Percentiles rank a stretch among this genome's conserved stretches.
Evolutionary conservation across 163 green algal species (phyloP).

Genomic region (Chlamydomonas reinhardtii): DNA sequence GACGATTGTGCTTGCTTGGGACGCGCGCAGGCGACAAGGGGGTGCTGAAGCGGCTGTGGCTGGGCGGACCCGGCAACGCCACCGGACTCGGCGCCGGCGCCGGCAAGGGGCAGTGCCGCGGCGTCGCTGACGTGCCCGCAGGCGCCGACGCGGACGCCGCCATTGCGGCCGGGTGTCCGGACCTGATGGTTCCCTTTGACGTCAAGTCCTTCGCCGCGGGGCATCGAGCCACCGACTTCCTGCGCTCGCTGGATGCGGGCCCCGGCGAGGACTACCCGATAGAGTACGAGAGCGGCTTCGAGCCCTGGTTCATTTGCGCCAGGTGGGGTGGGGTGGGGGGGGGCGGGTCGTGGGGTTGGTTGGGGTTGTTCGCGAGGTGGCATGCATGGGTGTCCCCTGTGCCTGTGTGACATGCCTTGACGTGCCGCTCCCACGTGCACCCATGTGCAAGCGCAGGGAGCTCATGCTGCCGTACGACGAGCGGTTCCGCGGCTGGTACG

Average conservation of each 20-base stretch:
- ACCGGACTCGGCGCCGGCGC: background rate
- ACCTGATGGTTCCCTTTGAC: conserved; percentile 1
- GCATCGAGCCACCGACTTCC: background rate
- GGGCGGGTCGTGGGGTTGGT: too few relatives aligned
- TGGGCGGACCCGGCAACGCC: too few relatives aligned
- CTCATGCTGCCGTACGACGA: background rate
- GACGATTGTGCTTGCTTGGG: too few relatives aligned
- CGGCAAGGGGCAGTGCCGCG: background rate
- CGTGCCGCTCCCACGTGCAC: too few relatives aligned
- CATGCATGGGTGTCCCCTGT: too few relatives aligned
- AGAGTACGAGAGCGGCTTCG: background rate
- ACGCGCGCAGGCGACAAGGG: too few relatives aligned
- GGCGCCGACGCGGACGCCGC: too few relatives aligned
- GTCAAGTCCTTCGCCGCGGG: background rate
- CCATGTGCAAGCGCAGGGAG: too few relatives aligned
- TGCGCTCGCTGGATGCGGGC: background rate
- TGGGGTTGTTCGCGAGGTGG: too few relatives aligned
- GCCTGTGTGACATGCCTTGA: too few relatives aligned
- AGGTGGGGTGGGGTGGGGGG: background rate
- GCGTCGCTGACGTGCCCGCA: background rate
- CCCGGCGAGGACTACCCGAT: background rate
- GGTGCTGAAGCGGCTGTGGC: too few relatives aligned
- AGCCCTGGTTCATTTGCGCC: conserved; percentile 6
- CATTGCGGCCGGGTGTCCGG: background rate
- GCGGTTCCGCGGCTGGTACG: conserved; percentile 19